Conservation (phyloP, 2,329 filamentous ascomycete genomes). For the Pseudogymnoascus verrucosus region DNA sequence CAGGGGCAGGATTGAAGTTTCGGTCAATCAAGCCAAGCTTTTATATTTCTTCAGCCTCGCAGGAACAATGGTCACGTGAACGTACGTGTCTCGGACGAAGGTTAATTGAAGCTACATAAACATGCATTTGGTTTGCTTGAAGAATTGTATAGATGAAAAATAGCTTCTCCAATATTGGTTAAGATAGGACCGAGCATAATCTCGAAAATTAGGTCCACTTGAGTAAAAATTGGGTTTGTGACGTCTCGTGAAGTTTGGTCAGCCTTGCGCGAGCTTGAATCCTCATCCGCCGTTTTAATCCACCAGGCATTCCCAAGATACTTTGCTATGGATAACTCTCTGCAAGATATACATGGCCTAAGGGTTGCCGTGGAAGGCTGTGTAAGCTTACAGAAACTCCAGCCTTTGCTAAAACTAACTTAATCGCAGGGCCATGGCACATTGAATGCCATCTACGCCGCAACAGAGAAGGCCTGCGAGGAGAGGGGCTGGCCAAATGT, state of each 20-base stretch:
- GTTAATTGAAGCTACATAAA: slow-evolving; percentile 1
- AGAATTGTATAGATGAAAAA: not conserved
- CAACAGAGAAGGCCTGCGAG: slow-evolving; percentile 60
- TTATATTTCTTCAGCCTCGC: slow-evolving; percentile 4
- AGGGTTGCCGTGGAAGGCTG: slow-evolving; percentile 83
- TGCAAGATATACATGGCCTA: slow-evolving; percentile 39
- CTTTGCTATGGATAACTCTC: slow-evolving; percentile 20
- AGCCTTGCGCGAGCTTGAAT: not conserved
- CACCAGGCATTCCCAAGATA: not conserved
- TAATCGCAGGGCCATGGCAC: slow-evolving; percentile 71
- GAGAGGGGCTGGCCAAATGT: slow-evolving; percentile 70
- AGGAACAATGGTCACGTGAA: not conserved
- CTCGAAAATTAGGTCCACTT: not conserved
- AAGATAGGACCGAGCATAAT: not conserved
- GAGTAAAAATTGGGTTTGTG: not conserved
- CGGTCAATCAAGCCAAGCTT: slow-evolving; percentile 7
- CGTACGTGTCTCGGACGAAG: not conserved
- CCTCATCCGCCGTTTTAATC: not conserved
- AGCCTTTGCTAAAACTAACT: slow-evolving; percentile 19
- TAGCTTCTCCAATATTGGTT: not conserved
- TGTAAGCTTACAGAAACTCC: slow-evolving; percentile 41
- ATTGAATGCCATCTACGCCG: slow-evolving; percentile 83
- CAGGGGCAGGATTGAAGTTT: slow-evolving; percentile 5
- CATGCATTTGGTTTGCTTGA: not conserved
- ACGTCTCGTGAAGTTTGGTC: not conserved